Evolutionary conservation across 2,329 filamentous ascomycete species (phyloP).

Genomic region (Aspergillus proliferans): DNA sequence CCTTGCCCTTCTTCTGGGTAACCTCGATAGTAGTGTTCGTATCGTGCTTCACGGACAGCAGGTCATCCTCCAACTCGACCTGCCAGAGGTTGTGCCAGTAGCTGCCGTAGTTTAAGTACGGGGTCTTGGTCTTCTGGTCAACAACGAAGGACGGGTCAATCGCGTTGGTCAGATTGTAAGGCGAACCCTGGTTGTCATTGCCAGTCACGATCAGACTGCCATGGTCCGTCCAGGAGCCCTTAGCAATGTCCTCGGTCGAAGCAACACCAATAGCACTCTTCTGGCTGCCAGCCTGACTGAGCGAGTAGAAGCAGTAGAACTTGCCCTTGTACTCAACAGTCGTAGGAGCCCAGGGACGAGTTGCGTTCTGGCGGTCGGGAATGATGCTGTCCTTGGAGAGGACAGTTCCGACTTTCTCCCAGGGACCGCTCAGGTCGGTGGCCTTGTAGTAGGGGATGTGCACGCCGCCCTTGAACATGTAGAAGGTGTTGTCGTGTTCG

Average conservation of each 20-base stretch:
- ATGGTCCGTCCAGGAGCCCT: constrained; percentile 22
- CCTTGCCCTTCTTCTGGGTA: not conserved
- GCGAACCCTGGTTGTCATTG: constrained; percentile 11
- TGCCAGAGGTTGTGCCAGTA: constrained; percentile 27
- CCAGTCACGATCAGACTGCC: constrained; percentile 23
- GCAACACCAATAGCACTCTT: constrained; percentile 29
- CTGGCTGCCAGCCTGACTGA: constrained; percentile 16
- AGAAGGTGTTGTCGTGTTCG: constrained; percentile 15
- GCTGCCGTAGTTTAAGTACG: constrained; percentile 27
- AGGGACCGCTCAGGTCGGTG: constrained; percentile 19
- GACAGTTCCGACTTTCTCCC: constrained; percentile 22
- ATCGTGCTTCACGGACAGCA: constrained; percentile 16
- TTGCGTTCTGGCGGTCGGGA: constrained; percentile 13
- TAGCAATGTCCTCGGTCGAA: constrained; percentile 15
- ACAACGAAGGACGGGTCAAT: constrained; percentile 24
- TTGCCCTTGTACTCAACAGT: constrained; percentile 17
- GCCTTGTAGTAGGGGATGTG: constrained; percentile 17
- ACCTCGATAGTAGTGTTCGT: not conserved
- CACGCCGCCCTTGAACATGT: constrained; percentile 24
- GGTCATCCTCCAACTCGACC: constrained; percentile 21
- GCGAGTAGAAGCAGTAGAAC: constrained; percentile 28
- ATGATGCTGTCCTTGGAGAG: constrained; percentile 20
- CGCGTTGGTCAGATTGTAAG: constrained; percentile 24
- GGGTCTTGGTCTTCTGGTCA: constrained; percentile 11
- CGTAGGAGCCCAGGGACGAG: constrained; percentile 25